phyloP scores from a whole-genome alignment of 305 asterid genomes.

The Coffea humblotiana region DNA sequence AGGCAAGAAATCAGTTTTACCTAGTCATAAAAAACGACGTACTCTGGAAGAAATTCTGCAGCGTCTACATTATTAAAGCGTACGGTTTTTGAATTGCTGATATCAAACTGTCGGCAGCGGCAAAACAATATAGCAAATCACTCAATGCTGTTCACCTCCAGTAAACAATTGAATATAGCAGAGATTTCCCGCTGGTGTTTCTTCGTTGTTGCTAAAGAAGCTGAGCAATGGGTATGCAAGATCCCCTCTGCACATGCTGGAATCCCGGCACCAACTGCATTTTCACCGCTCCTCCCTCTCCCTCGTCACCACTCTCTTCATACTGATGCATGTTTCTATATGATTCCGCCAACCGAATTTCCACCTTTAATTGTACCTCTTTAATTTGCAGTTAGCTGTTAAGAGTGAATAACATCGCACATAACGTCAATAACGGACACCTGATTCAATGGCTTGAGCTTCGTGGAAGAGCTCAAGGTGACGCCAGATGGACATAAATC shows the following conservation, averaged over 20 bases:
- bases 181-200: neutral
- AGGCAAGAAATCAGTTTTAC: neutral
- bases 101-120: neutral
- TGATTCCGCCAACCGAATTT: neutral
- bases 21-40: neutral
- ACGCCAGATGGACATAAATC: neutral
- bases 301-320: neutral
- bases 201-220: neutral
- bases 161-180: neutral
- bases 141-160: neutral
- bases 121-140: neutral
- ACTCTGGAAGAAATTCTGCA: neutral
- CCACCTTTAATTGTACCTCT: neutral
- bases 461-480: neutral
- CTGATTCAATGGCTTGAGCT: neutral
- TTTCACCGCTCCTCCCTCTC: too few species aligned
- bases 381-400: neutral
- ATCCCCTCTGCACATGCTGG: too few species aligned
- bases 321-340: neutral
- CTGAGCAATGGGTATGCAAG: too few species aligned
- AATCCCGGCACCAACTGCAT: neutral
- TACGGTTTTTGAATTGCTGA: neutral
- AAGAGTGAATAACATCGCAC: neutral
- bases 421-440: neutral
- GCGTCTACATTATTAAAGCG: neutral